phyloP scores from a whole-genome alignment of 2,329 filamentous ascomycete genomes.

The Amesomyces nigricolor region DNA sequence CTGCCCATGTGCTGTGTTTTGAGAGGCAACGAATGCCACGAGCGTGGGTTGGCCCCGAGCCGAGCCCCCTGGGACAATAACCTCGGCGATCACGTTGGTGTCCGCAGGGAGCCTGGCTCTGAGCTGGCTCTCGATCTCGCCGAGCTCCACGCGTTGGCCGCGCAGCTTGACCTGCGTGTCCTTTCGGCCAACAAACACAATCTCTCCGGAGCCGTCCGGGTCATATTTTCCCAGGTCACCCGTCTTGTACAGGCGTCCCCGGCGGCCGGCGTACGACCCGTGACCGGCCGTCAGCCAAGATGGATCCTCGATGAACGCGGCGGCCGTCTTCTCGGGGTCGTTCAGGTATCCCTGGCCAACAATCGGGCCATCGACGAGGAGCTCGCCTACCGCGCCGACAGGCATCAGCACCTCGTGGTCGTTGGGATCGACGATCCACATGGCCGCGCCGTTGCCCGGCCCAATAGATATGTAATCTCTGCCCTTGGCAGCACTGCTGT shows the following conservation, averaged over 20 bases:
- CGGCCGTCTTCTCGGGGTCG: slow-evolving; percentile 39
- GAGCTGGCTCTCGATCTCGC: slow-evolving; percentile 22
- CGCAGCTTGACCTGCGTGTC: slow-evolving; percentile 52
- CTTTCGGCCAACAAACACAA: slow-evolving; percentile 43
- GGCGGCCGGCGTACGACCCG: slow-evolving; percentile 46
- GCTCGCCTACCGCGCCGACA: slow-evolving; percentile 33
- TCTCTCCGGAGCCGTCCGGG: slow-evolving; percentile 27
- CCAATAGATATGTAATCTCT: slow-evolving; percentile 38
- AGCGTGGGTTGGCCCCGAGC: slow-evolving; percentile 23
- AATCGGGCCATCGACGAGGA: slow-evolving; percentile 38
- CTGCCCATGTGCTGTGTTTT: slow-evolving; percentile 13
- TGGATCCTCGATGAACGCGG: slow-evolving; percentile 40
- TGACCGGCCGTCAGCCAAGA: slow-evolving; percentile 43
- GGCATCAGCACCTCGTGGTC: slow-evolving; percentile 29
- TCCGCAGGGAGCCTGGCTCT: slow-evolving; percentile 35
- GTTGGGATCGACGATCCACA: slow-evolving; percentile 31
- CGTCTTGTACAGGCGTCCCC: slow-evolving; percentile 36
- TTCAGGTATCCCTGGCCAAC: slow-evolving; percentile 47
- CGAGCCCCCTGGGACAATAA: slow-evolving; percentile 33
- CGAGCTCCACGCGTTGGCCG: slow-evolving; percentile 47
- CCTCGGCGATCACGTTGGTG: slow-evolving; percentile 42
- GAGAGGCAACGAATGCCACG: slow-evolving; percentile 30
- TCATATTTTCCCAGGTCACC: slow-evolving; percentile 39
- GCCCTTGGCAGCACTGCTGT: slow-evolving; percentile 24
- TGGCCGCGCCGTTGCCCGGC: slow-evolving; percentile 28